Conservation (phyloP, 345 rosid species). For the Lagerstroemia speciosa region DNA sequence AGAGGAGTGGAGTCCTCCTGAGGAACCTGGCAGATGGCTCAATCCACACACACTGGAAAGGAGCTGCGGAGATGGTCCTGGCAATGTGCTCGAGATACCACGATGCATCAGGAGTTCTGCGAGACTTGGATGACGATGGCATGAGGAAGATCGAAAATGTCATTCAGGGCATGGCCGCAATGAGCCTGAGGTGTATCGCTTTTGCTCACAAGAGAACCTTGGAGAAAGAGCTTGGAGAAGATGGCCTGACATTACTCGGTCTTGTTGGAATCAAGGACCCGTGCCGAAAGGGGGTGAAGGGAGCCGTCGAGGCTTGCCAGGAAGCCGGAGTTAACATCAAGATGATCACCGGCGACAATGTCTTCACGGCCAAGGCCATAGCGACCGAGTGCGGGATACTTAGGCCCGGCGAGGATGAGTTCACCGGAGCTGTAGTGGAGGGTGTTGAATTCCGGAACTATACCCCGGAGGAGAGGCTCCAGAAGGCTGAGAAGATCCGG, state of each 20-base stretch:
- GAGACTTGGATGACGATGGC: constrained; percentile 20
- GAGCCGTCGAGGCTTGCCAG: constrained; percentile 57
- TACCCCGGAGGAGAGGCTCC: constrained; percentile 29
- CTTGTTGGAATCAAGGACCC: constrained; percentile 72
- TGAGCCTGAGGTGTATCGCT: constrained; percentile 64
- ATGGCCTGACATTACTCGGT: constrained; percentile 40
- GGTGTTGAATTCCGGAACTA: constrained; percentile 51
- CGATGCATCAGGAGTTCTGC: constrained; percentile 35
- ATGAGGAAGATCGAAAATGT: constrained; percentile 30
- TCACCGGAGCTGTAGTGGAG: constrained; percentile 38
- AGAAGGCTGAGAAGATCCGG: constrained; percentile 41
- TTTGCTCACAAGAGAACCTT: constrained; percentile 42
- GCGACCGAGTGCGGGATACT: constrained; percentile 71
- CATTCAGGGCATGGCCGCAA: constrained; percentile 58
- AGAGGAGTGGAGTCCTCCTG: constrained; percentile 48
- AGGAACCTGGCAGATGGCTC: constrained; percentile 28
- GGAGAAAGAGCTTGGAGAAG: constrained; percentile 31
- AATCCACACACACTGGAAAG: constrained; percentile 62
- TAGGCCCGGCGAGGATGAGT: constrained; percentile 20
- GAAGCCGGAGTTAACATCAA: constrained; percentile 61
- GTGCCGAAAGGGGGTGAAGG: constrained; percentile 49
- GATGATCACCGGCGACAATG: constrained; percentile 77
- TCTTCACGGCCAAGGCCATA: constrained; percentile 72
- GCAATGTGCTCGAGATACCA: constrained; percentile 54
- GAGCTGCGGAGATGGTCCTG: constrained; percentile 70